A percentile compares a stretch with the other conserved stretches of the same genome.
Evolutionary conservation across 2,329 filamentous ascomycete genomes (phyloP).

Genomic region (Cordyceps militaris): DNA sequence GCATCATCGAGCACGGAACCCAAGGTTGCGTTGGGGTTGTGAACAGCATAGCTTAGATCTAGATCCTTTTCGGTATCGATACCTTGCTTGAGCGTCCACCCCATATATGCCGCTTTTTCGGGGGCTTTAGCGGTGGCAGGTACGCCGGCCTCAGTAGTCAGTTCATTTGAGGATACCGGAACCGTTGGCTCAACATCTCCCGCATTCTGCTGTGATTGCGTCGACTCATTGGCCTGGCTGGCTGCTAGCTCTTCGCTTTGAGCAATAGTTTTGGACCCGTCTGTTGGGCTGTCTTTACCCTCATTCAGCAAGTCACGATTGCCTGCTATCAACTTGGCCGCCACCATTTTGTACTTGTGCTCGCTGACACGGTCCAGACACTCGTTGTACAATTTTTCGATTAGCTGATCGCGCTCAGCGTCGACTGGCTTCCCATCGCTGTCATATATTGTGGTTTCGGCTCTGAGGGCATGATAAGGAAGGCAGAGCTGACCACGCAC

Average conservation of each 20-base stretch:
- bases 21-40: slow-evolving; percentile 62
- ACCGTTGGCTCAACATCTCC: slow-evolving; percentile 50
- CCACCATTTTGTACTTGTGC: slow-evolving; percentile 72
- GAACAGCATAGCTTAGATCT: slow-evolving; percentile 60
- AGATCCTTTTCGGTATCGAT: slow-evolving; percentile 59
- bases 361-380: slow-evolving; percentile 85
- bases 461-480: slow-evolving; percentile 72
- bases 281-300: slow-evolving; percentile 68
- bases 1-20: slow-evolving; percentile 89
- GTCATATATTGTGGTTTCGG: slow-evolving; percentile 87
- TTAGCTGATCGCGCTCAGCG: slow-evolving; percentile 67
- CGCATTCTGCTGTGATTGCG: slow-evolving; percentile 47
- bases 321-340: slow-evolving; percentile 68
- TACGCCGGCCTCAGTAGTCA: slow-evolving; percentile 64
- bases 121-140: slow-evolving; percentile 66
- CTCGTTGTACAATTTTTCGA: slow-evolving; percentile 91
- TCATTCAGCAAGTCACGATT: slow-evolving; percentile 75
- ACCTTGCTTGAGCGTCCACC: slow-evolving; percentile 67
- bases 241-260: slow-evolving; percentile 65
- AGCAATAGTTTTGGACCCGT: slow-evolving; percentile 62
- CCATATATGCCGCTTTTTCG: slow-evolving; percentile 70
- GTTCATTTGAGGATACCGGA: slow-evolving; percentile 57
- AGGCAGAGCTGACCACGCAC: slow-evolving; percentile 85
- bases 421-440: slow-evolving; percentile 71
- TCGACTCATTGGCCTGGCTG: slow-evolving; percentile 48